Base-by-base conservation (phyloP, 305 asterid species). In the Fraxinus dipetala region DNA sequence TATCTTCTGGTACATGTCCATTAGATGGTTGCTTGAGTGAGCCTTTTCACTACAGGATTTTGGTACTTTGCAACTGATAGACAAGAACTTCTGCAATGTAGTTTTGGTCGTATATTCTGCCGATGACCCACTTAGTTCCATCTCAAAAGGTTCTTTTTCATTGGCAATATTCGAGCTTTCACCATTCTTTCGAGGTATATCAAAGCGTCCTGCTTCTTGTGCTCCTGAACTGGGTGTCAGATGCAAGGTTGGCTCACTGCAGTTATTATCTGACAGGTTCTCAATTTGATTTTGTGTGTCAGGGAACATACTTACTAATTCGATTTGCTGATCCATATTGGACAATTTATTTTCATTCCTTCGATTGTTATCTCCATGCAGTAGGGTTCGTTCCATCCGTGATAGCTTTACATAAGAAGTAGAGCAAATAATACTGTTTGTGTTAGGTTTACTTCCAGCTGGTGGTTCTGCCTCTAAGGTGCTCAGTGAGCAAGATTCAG, bases 361-460 rank as follows among this genome's bases (percentile, higher is more conserved):
- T 54, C 85, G 89, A 67, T 80, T 82, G 75, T 82, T 85, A 87
- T 18, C 82, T 83, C 89, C 93, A 38, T 85, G 86, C 22, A 87
- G 65, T 75, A 85, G 89, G 72, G 88, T 84, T 81, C 84, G 93
- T 51, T 91, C 91, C 93, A 87, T 89, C 87, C 89, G 88, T 61
- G 94, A 77, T 79, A 91, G 91, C 88, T 92, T 88, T 73, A 86
- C 86, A 73, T 90, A 85, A 77, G 95, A 90, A 65, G 90, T 72
- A 63, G 89, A 22, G 83, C 87, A 80, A 45, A 79, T 56, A 81
- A 81, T 79, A 75, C 70, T 80, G 82, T 76, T 7, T 59, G 69
- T 59, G 69, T 22, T 80, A 79, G 85, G 76, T 81, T 83, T 70
- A 77, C 70, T 84, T 78, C 83, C 86, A 76, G 84, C 84, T 51